Evolutionary conservation across 179 eudicot species (phyloP), one percentile per base, ranked within the genome.

Genomic region (Corrigiola litoralis): DNA sequence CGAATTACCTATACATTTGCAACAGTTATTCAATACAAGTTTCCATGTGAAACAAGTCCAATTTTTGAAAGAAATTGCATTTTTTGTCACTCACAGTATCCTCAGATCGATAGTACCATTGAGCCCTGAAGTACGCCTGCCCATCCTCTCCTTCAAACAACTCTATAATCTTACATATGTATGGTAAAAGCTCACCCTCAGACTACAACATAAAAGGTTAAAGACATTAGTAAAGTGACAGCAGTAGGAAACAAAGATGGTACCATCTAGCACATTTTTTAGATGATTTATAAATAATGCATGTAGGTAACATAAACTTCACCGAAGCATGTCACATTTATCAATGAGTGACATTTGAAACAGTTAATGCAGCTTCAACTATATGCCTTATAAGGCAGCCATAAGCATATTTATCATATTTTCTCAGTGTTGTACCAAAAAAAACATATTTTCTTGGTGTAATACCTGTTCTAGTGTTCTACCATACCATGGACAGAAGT

Each of bases 81-180:
- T 25, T n/a, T 34, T 5, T 18, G 28, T 44, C n/a, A 58, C 84
- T 81, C 71, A 92, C 98, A 1, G 98, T 90, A 61, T 92, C 98
- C 0, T 48, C 50, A 0, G 90, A 65, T 63, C 95, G 75, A 21
- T 92, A 92, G 51, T 70, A 92, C 98, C 96, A 90, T 41, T 84
- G 90, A 0, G 96, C 90, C n/a, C 75, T 66, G 29, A 92, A 81
- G 55, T 89, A 77, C 0, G 60, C 68, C 13, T 23, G 12, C 0
- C 81, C 83, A 66, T 92, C 88, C 14, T 69, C 65, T 2, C 79
- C 90, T 69, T 85, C 84, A 66, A 92, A 92, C 28, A 92, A 48
- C 69, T 92, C 98, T 0, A 82, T 42, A 5, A 92, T 85, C 72
- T 77, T 82, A 27, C 92, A 77, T 0, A 92, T 92, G 41, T 67